A percentile compares a stretch with the other conserved stretches of the same genome.
These are phyloP conservation scores for Arthromyces matolae DNA, from an alignment of 768 basidiomycete species.

Conservation along the genomic window DNA sequence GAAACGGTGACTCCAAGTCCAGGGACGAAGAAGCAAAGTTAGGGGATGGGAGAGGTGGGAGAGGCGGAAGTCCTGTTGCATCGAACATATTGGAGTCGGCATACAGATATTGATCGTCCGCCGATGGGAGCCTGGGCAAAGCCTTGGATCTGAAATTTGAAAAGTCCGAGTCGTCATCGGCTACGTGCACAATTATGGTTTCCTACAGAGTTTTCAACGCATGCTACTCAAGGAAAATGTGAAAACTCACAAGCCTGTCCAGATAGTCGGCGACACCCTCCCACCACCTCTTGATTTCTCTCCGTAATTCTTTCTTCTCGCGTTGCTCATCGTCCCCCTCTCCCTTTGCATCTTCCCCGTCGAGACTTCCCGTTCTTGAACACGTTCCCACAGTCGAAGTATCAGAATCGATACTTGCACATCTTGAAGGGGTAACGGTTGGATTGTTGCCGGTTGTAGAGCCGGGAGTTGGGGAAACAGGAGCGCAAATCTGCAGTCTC, in stretches of 20 bases:
- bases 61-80: no score
- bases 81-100: background rate
- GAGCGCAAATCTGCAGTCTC: conserved; percentile 47
- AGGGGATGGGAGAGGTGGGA: no score
- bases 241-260: conserved; percentile 49
- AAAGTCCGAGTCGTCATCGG: conserved; percentile 16
- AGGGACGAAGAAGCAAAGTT: no score
- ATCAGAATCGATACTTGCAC: no score
- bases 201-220: background rate
- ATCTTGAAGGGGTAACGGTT: no score
- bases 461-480: no score
- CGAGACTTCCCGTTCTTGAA: background rate
- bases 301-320: conserved; percentile 49
- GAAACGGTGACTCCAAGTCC: no score
- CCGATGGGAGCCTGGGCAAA: conserved; percentile 57
- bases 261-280: conserved; percentile 57
- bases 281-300: conserved; percentile 68
- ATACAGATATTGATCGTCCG: conserved; percentile 45
- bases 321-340: conserved; percentile 26
- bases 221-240: background rate
- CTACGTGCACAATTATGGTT: background rate
- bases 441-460: no score
- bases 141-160: conserved; percentile 36
- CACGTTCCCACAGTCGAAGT: no score
- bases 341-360: background rate